Evolutionary conservation across 305 asterid genomes (phyloP).

Genomic region (Ilex paraguariensis): DNA sequence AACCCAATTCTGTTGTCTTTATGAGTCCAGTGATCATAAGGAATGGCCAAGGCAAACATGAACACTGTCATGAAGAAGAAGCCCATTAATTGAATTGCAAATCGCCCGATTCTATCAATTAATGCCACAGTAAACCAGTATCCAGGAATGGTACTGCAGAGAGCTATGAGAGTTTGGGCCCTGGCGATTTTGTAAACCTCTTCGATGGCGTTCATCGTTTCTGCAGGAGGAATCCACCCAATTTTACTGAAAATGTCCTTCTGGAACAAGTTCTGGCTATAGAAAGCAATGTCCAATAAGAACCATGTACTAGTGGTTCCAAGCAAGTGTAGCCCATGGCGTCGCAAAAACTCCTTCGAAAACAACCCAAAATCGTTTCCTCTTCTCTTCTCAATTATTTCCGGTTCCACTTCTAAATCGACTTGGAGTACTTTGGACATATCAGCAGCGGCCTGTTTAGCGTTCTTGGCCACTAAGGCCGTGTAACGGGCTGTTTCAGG

Average conservation of each 20-base stretch:
- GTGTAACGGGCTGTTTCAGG: slow-evolving; percentile 3
- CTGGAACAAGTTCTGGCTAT: not conserved
- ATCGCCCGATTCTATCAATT: not conserved
- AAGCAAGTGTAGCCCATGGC: slow-evolving; percentile 1
- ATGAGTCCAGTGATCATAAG: not conserved
- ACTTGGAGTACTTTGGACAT: not conserved
- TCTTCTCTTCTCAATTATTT: not conserved
- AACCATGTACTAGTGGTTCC: slow-evolving; percentile 1
- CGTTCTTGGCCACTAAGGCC: not conserved
- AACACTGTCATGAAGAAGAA: slow-evolving; percentile 3
- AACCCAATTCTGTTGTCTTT: slow-evolving; percentile 2
- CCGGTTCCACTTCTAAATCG: not conserved
- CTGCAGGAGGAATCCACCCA: not conserved
- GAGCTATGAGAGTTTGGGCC: not conserved
- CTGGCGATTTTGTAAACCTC: slow-evolving; percentile 1
- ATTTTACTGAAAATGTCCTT: not conserved
- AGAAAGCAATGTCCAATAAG: not conserved
- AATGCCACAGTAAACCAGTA: slow-evolving; percentile 1
- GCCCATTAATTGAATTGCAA: slow-evolving; percentile 2
- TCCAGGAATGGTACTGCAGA: slow-evolving; percentile 1
- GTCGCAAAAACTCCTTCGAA: not conserved
- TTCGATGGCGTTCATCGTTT: not conserved
- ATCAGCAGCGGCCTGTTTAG: not conserved
- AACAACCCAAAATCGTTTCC: not conserved
- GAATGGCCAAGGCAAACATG: slow-evolving; percentile 2